Base-by-base conservation (phyloP, 805 yeast genomes). In the Isabelozyma rhagii region DNA sequence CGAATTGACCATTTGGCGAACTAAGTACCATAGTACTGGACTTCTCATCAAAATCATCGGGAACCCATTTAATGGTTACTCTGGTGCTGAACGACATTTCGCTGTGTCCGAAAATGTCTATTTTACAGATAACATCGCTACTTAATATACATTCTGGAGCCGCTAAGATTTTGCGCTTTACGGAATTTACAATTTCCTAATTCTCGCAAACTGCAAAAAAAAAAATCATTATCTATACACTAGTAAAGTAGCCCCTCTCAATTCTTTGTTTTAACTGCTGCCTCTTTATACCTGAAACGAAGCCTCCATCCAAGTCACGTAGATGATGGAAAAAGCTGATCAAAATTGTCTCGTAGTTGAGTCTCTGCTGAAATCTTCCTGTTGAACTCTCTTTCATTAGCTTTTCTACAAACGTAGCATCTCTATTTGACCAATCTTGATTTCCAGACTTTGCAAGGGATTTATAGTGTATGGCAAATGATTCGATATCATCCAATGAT, bases 31-130 rank as follows among this genome's bases (percentile, higher is more conserved):
- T 53, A 0, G 86, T 82, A 43, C 63, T 57, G 8, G 85, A 74
- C 34, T 58, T 57, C 51, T 82, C 87, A 3, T 56, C 54, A 5
- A 78, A 67, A 7, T 52, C 57, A 1, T 59, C 65, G 0, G 79
- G 76, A 25, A 69, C 68, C 85, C 85, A 81, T 61, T 75, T 79
- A n/a, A 82, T 68, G 10, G 80, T 72, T 9, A 78, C 53, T 61
- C 87, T 68, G 1, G 76, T 74, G 0, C 83, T 78, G 21, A 80
- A 52, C 38, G 68, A 61, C 62, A 64, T 63, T 7, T 41, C 15
- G 43, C 10, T 39, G 41, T 4, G 36, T 31, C 10, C 36, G 10
- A 21, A 21, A 21, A 6, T 21, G 25, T 21, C 25, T 21, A 21
- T 21, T 21, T 21, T 6, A 21, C 25, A 21, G 25, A 21, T 21